Conservation (phyloP, 2,329 filamentous ascomycete genomes). For the Colletotrichum ledebouriae region DNA sequence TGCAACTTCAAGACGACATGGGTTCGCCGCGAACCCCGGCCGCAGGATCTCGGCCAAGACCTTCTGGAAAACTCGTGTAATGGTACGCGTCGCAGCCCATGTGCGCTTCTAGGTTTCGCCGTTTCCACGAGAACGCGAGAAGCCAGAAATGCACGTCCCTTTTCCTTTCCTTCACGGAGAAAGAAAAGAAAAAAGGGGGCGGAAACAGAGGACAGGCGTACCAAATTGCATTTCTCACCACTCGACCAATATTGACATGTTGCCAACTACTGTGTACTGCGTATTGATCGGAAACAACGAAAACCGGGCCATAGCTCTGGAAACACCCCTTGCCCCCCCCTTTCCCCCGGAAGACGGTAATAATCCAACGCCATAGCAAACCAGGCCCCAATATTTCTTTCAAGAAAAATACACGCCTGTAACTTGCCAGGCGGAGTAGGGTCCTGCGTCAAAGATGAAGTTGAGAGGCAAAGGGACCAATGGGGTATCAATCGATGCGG, state of each 20-base stretch:
- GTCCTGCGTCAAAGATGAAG: no score
- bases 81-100: constrained; percentile 1
- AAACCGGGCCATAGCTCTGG: constrained; percentile 20
- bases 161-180: neutral
- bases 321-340: constrained; percentile 17
- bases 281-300: constrained; percentile 14
- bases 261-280: no score
- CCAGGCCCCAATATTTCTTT: constrained; percentile 23
- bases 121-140: constrained; percentile 1
- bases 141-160: constrained; percentile 24
- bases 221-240: neutral
- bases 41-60: constrained; percentile 24
- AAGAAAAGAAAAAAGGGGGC: constrained; percentile 22
- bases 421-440: constrained; percentile 10
- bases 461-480: no score
- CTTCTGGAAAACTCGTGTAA: constrained; percentile 33
- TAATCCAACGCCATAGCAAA: constrained; percentile 31
- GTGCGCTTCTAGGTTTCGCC: neutral
- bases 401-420: constrained; percentile 12
- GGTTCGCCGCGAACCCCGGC: constrained; percentile 4
- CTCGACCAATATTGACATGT: neutral
- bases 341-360: constrained; percentile 12
- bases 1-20: constrained; percentile 29
- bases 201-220: neutral
- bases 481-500: constrained; percentile 19